A percentile compares a stretch with the other conserved stretches of the same genome.
Evolutionary conservation across 116 monocot genomes (phyloP).

Genomic region (Posidonia oceanica): DNA sequence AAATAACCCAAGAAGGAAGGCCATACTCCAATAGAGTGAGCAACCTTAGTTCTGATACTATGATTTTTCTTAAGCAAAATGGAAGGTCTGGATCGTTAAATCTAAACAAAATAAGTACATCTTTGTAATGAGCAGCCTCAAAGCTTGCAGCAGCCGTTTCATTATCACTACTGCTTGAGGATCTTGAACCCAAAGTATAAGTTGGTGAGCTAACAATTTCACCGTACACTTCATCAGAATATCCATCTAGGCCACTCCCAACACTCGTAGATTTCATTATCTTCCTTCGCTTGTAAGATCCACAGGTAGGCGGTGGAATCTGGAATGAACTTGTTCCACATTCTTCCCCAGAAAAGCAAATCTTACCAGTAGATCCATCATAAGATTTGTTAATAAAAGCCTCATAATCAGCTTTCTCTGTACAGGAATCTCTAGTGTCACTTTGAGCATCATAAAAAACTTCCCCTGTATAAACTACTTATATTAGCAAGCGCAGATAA

Average conservation of each 20-base stretch:
- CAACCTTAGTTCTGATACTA: constrained; percentile 65
- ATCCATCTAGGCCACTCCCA: constrained; percentile 22
- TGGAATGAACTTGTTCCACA: constrained; percentile 4
- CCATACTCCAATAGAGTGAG: constrained; percentile 88
- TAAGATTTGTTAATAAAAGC: constrained; percentile 7
- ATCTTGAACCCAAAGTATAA: constrained; percentile 25
- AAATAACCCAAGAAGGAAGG: constrained; percentile 96
- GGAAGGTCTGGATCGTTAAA: constrained; percentile 90
- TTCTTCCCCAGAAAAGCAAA: constrained; percentile 2
- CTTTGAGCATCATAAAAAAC: constrained; percentile 64
- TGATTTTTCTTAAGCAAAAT: constrained; percentile 70
- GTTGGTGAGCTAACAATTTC: constrained; percentile 42
- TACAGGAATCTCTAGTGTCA: background rate
- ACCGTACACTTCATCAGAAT: constrained; percentile 23
- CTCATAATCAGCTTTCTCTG: constrained; percentile 6
- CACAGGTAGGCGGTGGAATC: constrained; percentile 29
- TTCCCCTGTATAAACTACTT: constrained; percentile 44
- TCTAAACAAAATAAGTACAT: constrained; percentile 72
- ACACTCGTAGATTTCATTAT: constrained; percentile 27
- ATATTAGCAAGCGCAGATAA: background rate
- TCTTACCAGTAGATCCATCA: constrained; percentile 1
- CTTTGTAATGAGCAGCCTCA: constrained; percentile 54
- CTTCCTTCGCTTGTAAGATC: constrained; percentile 82
- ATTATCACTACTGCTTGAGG: constrained; percentile 23
- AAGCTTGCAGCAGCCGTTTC: constrained; percentile 21